Evolutionary conservation across 2,329 filamentous ascomycete genomes (phyloP).

Genomic region (Hypoxylon rubiginosum): DNA sequence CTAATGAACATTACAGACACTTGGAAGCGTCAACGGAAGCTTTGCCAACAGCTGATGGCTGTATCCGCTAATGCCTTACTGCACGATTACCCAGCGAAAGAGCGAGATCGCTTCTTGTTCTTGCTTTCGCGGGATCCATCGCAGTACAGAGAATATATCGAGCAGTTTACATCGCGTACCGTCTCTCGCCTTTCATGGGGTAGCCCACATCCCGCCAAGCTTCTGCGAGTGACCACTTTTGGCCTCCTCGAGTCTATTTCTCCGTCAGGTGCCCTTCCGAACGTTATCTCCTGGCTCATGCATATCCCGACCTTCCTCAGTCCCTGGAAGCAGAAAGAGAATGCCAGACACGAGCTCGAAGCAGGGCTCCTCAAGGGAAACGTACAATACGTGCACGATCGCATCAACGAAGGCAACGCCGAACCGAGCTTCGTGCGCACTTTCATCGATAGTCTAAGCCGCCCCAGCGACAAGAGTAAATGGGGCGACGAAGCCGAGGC

Average conservation of each 20-base stretch:
- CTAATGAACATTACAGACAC: slow-evolving; percentile 52
- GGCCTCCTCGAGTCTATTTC: slow-evolving; percentile 62
- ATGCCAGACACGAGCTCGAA: slow-evolving; percentile 57
- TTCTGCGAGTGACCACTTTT: slow-evolving; percentile 60
- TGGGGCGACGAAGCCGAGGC: slow-evolving; percentile 56
- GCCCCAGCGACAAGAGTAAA: slow-evolving; percentile 42
- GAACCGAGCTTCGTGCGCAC: slow-evolving; percentile 59
- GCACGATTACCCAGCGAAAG: slow-evolving; percentile 59
- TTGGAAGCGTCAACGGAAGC: slow-evolving; percentile 64
- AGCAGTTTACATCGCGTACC: slow-evolving; percentile 63
- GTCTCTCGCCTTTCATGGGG: slow-evolving; percentile 63
- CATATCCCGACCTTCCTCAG: slow-evolving; percentile 57
- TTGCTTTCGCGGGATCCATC: slow-evolving; percentile 56
- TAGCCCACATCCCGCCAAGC: slow-evolving; percentile 55
- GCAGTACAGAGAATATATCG: slow-evolving; percentile 61
- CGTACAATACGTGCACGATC: slow-evolving; percentile 54
- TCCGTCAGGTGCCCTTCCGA: slow-evolving; percentile 60
- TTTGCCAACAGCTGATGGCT: slow-evolving; percentile 60
- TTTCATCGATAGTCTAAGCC: slow-evolving; percentile 53
- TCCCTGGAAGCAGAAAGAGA: slow-evolving; percentile 62
- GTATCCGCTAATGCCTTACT: slow-evolving; percentile 54
- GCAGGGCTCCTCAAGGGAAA: slow-evolving; percentile 55
- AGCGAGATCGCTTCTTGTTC: slow-evolving; percentile 61
- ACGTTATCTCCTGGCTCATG: slow-evolving; percentile 56
- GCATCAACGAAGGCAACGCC: slow-evolving; percentile 51